Evolutionary conservation across 2,329 filamentous ascomycete genomes (phyloP).

Genomic region (Blumeriella jaapii): DNA sequence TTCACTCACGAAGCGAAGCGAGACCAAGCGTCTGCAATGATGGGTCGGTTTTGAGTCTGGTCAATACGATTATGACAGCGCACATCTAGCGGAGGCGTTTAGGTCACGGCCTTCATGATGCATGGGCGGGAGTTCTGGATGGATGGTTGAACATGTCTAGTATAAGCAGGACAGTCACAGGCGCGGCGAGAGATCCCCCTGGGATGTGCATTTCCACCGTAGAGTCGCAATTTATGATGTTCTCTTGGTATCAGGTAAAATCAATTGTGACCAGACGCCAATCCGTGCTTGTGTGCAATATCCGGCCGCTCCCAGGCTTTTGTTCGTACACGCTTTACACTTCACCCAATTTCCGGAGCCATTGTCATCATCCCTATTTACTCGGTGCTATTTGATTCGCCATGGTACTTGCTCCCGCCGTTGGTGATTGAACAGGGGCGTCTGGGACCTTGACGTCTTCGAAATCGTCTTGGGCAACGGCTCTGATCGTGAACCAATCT

Average conservation of each 20-base stretch:
- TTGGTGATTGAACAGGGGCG: constrained; percentile 18
- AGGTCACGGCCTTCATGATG: constrained; percentile 2
- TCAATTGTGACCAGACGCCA: constrained; percentile 5
- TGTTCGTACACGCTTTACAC: too few species aligned
- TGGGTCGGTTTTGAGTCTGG: constrained; percentile 19
- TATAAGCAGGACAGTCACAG: constrained; percentile 15
- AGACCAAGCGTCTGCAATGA: constrained; percentile 17
- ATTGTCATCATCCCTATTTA: background rate
- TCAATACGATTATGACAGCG: constrained; percentile 21
- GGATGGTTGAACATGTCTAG: constrained; percentile 8
- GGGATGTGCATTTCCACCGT: constrained; percentile 20
- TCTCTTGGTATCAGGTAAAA: constrained; percentile 4
- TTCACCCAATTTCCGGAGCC: background rate
- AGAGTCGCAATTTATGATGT: constrained; percentile 11
- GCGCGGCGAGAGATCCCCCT: constrained; percentile 6
- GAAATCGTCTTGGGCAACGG: constrained; percentile 93
- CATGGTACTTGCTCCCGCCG: constrained; percentile 17
- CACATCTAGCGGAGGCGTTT: constrained; percentile 20
- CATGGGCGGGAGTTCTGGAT: constrained; percentile 15
- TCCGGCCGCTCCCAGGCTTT: too few species aligned
- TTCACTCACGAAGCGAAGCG: constrained; percentile 18
- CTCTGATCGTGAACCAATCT: constrained; percentile 66
- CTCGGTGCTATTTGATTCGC: constrained; percentile 5
- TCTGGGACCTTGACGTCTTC: constrained; percentile 88
- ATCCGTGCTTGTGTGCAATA: constrained; percentile 5